Evolutionary conservation across 2,329 filamentous ascomycete species (phyloP).

Genomic region (Dryadomyces quercivorus): DNA sequence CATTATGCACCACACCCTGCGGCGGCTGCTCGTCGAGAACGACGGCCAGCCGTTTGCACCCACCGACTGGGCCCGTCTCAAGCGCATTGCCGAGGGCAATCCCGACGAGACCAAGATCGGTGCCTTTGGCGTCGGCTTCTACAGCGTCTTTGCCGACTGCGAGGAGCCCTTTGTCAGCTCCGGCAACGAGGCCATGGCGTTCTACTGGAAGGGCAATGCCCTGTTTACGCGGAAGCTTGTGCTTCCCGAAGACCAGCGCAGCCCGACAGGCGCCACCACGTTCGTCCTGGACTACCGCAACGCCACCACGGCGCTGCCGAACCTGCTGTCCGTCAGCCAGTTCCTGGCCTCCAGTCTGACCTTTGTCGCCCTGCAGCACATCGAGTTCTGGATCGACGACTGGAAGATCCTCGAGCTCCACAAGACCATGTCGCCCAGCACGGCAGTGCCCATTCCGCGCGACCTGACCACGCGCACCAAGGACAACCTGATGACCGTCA

Average conservation of each 20-base stretch:
- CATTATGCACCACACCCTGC: constrained; percentile 73
- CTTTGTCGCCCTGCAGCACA: constrained; percentile 77
- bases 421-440: constrained; percentile 76
- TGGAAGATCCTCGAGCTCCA: constrained; percentile 65
- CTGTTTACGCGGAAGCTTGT: constrained; percentile 82
- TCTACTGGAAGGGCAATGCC: constrained; percentile 99
- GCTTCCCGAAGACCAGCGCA: constrained; percentile 47
- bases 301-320: constrained; percentile 72
- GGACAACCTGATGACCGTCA: constrained; percentile 79
- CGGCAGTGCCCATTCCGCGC: constrained; percentile 58
- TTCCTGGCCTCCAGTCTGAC: constrained; percentile 92
- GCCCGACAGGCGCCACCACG: constrained; percentile 53
- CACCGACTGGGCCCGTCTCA: constrained; percentile 86
- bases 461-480: constrained; percentile 74
- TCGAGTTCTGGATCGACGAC: constrained; percentile 86
- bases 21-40: constrained; percentile 81
- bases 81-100: constrained; percentile 97
- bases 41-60: constrained; percentile 78
- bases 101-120: constrained; percentile 98
- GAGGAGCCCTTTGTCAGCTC: constrained; percentile 96
- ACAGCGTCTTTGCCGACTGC: constrained; percentile 96
- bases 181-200: constrained; percentile 86
- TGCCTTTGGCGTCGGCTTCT: constrained; percentile 96
- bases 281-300: constrained; percentile 94
- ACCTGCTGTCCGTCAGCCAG: constrained; percentile 74